Percentiles rank a stretch among this genome's conserved stretches.
These are phyloP conservation scores for Colletotrichum sp. DNA, from an alignment of 2,329 filamentous ascomycete genomes.

Conservation along the genomic window DNA sequence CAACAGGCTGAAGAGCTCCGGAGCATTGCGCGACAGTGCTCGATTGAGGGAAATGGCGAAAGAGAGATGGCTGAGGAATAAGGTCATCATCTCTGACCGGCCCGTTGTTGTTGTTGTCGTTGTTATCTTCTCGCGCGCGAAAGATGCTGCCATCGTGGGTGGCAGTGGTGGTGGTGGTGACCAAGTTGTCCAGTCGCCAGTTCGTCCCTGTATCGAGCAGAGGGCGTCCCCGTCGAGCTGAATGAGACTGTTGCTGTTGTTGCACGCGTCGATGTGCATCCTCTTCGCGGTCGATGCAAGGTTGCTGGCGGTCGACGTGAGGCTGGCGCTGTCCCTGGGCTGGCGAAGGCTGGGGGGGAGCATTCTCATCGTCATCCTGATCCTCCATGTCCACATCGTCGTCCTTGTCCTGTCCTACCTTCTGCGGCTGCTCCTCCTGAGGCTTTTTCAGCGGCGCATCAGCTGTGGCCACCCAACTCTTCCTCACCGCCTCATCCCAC, in stretches of 20 bases:
- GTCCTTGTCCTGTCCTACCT: not conserved
- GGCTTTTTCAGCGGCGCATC: not conserved
- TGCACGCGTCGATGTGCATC: not conserved
- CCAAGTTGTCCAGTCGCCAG: no score
- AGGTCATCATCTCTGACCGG: no score
- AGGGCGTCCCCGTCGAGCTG: no score
- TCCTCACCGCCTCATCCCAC: not conserved
- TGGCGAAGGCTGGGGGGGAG: not conserved
- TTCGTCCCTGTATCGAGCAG: no score
- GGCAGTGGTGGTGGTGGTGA: no score
- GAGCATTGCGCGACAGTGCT: no score
- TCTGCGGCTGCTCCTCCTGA: not conserved
- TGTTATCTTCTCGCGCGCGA: no score
- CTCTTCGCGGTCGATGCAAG: not conserved
- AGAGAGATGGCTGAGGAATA: no score
- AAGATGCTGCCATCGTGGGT: no score
- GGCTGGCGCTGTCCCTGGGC: not conserved
- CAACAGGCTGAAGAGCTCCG: not conserved
- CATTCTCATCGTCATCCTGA: not conserved
- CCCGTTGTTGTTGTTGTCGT: no score
- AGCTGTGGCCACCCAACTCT: not conserved
- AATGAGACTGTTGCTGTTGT: not conserved
- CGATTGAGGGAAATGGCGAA: no score
- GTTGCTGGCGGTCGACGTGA: not conserved
- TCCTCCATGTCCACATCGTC: not conserved